Conservation (phyloP, 257 asterid species). For the Solanum chaucha region DNA sequence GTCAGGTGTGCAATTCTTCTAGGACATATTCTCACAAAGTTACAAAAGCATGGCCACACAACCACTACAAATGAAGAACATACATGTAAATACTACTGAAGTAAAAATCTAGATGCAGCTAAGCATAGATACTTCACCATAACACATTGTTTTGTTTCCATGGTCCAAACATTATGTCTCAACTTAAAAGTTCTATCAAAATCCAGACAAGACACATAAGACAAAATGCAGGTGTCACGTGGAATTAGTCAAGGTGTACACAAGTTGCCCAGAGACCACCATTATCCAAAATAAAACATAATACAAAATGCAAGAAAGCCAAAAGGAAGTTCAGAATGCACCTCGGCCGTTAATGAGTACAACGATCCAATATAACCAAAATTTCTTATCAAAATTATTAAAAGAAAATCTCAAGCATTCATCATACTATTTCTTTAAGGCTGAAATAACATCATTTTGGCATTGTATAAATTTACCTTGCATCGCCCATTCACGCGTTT, state of each 20-base stretch:
- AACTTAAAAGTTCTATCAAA: not conserved
- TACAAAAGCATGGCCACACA: not conserved
- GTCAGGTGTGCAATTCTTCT: not conserved
- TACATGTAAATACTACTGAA: not conserved
- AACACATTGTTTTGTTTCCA: not conserved
- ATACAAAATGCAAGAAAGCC: not conserved
- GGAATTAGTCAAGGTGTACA: not conserved
- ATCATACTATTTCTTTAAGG: not conserved
- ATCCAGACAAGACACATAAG: not conserved
- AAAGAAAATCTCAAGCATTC: not conserved
- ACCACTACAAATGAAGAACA: not conserved
- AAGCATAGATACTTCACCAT: not conserved
- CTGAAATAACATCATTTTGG: not conserved
- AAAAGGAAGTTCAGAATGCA: not conserved
- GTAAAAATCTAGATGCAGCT: not conserved
- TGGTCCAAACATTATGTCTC: not conserved
- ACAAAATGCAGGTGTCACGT: not conserved
- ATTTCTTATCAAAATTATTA: not conserved
- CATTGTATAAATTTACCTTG: constrained; percentile 43
- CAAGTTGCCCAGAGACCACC: not conserved
- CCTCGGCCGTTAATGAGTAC: not conserved
- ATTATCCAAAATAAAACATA: not conserved
- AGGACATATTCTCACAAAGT: not conserved
- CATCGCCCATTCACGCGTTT: constrained; percentile 80
- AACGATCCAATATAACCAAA: not conserved